phyloP scores from a whole-genome alignment of 2,329 filamentous ascomycete species.

The Neocatenulostroma microsporum region DNA sequence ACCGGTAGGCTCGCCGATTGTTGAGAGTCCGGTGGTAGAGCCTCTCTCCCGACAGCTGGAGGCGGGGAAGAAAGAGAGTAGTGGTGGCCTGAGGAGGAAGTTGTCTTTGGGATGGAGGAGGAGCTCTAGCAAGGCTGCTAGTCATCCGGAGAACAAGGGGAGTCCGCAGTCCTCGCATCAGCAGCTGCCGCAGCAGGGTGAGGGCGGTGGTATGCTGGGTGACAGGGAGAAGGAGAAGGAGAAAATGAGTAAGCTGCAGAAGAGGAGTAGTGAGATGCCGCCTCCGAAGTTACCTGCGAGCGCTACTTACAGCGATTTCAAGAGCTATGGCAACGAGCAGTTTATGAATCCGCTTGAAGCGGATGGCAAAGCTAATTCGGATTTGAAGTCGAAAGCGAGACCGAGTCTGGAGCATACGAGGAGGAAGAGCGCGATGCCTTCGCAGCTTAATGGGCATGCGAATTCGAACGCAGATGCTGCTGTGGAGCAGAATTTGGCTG shows the following conservation, averaged over 20 bases:
- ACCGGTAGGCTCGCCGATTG: no score
- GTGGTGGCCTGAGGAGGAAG: constrained; percentile 57
- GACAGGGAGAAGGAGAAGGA: background rate
- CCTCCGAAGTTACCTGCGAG: constrained; percentile 81
- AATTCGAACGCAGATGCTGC: background rate
- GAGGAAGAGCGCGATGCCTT: constrained; percentile 4
- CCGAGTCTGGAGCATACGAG: constrained; percentile 7
- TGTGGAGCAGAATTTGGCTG: no score
- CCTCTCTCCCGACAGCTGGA: no score
- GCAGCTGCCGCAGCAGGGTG: no score
- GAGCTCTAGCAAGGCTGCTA: constrained; percentile 63
- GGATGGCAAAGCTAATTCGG: background rate
- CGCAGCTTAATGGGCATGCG: background rate
- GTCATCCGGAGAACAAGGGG: constrained; percentile 34
- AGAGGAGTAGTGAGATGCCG: constrained; percentile 67
- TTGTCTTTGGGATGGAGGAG: constrained; percentile 81
- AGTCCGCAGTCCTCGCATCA: constrained; percentile 31
- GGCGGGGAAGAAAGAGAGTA: constrained; percentile 20
- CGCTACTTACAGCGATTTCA: constrained; percentile 55
- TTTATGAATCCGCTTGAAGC: background rate
- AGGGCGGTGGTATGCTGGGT: no score
- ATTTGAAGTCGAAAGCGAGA: no score
- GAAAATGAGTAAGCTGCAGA: constrained; percentile 29
- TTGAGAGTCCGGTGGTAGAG: no score
- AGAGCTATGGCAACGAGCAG: background rate